Evolutionary conservation across 1,284 basidiomycete genomes (phyloP), one percentile per base, ranked within the genome.

Genomic region (Marasmius tenuissimus): DNA sequence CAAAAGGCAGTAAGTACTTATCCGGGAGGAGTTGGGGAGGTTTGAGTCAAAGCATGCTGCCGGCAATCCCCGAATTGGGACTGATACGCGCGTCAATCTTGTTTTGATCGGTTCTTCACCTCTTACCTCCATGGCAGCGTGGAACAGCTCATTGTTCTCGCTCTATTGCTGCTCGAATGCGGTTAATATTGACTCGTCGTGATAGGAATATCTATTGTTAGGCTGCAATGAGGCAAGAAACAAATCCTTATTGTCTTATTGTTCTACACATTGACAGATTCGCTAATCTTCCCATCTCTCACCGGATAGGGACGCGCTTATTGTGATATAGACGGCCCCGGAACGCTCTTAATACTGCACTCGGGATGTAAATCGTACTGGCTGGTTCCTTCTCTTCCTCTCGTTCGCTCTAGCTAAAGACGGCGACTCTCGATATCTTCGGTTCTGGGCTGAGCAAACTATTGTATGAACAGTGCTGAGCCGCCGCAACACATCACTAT

Each of bases 181-280:
- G 40, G 40, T 42, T 42, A 42, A 42, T 12, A n/a, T 47, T 54
- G 52, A 54, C 52, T 54, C 52, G 52, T 16, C 33, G 52, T 54
- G 52, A 54, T 35, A 37, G 33, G 38, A 7, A 37, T 37, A 3
- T 35, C 38, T 54, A 37, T 54, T 54, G 52, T 54, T 10, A 16
- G 14, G 14, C 33, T 37, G 52, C 37, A 37, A 37, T 14, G 52
- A 54, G 33, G 34, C 34, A 34, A 35, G n/a, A 12, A 18, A n/a
- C 34, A 10, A 52, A 2, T 38, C 20, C 34, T 54, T 54, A 54
- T 54, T 54, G 52, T 54, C 52, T 54, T 37, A 54, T 54, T 54
- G 52, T 54, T 35, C 50, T 51, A 35, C 18, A n/a, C 50, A 51
- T 50, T 2, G 27, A n/a, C 34, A 38, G 37, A 37, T 54, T 37